Percentiles rank a stretch among this genome's conserved stretches.
Evolutionary conservation across 31 red algal genomes (phyloP).

Genomic region (Endocladia muricata): DNA sequence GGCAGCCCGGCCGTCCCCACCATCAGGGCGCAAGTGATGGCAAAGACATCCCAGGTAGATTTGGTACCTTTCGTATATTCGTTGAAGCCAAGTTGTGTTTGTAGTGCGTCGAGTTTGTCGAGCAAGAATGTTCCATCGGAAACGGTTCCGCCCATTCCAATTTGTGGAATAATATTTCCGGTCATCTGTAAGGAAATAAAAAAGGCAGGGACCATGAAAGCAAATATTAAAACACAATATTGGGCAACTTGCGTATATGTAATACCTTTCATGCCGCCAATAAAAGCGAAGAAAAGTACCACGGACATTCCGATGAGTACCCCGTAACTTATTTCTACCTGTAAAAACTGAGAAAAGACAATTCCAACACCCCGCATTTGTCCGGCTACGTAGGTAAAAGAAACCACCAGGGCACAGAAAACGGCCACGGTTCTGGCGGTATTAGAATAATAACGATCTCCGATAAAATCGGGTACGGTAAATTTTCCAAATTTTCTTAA

Average conservation of each 20-base stretch:
- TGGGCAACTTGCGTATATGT: constrained; percentile 26
- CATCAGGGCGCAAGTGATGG: constrained; percentile 20
- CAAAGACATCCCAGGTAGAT: neutral
- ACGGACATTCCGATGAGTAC: constrained; percentile 3
- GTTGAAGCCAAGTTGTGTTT: neutral
- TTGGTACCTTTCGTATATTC: neutral
- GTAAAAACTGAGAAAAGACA: constrained; percentile 10
- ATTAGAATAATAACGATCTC: constrained; percentile 26
- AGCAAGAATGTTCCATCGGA: neutral
- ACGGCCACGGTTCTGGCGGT: constrained; percentile 14
- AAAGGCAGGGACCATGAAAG: constrained; percentile 5
- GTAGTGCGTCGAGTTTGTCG: constrained; percentile 5
- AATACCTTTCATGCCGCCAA: constrained; percentile 26
- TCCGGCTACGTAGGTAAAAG: constrained; percentile 10
- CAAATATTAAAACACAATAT: constrained; percentile 5
- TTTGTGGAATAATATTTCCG: constrained; percentile 8
- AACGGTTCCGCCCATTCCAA: neutral
- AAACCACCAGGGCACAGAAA: constrained; percentile 7
- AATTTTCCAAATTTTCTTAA: constrained; percentile 23
- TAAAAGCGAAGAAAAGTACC: constrained; percentile 8
- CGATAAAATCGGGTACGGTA: constrained; percentile 22
- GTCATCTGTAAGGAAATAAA: constrained; percentile 9
- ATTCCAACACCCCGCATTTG: constrained; percentile 18
- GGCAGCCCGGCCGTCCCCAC: constrained; percentile 9
- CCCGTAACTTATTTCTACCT: neutral